A percentile compares a stretch with the other conserved stretches of the same genome.
These are phyloP conservation scores for Ramularia endophylla DNA, from an alignment of 2,329 filamentous ascomycete genomes.

Conservation along the genomic window DNA sequence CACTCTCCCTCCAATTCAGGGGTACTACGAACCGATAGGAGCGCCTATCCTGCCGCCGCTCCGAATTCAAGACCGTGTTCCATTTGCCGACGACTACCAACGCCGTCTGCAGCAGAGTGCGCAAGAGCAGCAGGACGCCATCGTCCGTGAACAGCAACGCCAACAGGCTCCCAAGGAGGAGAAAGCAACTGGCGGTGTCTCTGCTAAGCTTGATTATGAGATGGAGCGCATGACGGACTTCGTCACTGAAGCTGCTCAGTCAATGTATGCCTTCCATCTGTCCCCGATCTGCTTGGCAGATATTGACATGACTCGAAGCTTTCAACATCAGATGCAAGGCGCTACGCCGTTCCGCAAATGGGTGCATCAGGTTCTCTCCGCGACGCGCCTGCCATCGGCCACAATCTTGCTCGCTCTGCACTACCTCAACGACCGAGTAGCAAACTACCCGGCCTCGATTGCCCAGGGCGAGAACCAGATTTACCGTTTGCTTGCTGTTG, in stretches of 20 bases:
- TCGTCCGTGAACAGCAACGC: conserved; percentile 33
- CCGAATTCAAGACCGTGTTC: conserved; percentile 35
- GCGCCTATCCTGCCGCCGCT: conserved; percentile 44
- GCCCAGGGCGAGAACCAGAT: conserved; percentile 59
- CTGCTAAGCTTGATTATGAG: conserved; percentile 91
- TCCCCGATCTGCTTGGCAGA: conserved; percentile 53
- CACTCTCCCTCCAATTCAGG: conserved; percentile 31
- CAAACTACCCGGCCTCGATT: conserved; percentile 27
- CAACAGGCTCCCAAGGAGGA: conserved; percentile 50
- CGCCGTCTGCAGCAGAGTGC: conserved; percentile 26
- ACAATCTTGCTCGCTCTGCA: conserved; percentile 88
- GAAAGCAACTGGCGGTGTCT: conserved; percentile 75
- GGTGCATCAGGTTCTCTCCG: conserved; percentile 82
- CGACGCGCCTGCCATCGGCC: conserved; percentile 81
- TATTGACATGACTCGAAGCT: conserved; percentile 59
- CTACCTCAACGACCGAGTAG: conserved; percentile 76
- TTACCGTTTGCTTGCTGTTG: conserved; percentile 81
- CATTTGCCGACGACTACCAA: conserved; percentile 35
- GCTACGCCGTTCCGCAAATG: conserved; percentile 82
- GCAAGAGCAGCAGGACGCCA: conserved; percentile 32
- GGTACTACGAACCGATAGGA: conserved; percentile 40
- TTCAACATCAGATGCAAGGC: conserved; percentile 56
- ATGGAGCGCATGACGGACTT: conserved; percentile 96
- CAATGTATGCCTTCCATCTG: conserved; percentile 57
- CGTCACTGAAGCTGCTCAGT: conserved; percentile 80